phyloP scores from a whole-genome alignment of 108 stramenopile genomes.

The Discostella pseudostelligera region DNA sequence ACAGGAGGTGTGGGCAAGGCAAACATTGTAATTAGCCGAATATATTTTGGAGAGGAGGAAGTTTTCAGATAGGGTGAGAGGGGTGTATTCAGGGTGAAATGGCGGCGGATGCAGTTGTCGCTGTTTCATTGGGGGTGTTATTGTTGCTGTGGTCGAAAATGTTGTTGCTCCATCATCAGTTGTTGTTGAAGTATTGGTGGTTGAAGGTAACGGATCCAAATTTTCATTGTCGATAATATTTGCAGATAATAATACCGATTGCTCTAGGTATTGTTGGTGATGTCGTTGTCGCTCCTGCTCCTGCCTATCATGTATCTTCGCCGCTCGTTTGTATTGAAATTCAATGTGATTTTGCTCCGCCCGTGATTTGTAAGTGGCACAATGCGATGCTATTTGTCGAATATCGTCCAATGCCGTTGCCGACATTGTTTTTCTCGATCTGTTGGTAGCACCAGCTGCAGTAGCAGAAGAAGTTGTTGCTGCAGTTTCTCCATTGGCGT shows the following conservation, averaged over 20 bases:
- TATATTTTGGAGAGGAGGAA: constrained; percentile 16
- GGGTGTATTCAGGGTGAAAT: constrained; percentile 28
- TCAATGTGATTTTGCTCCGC: constrained; percentile 8
- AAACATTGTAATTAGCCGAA: constrained; percentile 24
- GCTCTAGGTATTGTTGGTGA: not conserved
- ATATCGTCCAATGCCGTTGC: constrained; percentile 16
- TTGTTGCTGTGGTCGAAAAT: not conserved
- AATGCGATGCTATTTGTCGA: constrained; percentile 11
- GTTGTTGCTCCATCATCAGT: no score
- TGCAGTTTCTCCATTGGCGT: not conserved
- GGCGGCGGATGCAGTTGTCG: constrained; percentile 1
- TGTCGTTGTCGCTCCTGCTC: not conserved
- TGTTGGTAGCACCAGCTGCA: not conserved
- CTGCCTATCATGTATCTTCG: not conserved
- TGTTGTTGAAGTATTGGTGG: not conserved
- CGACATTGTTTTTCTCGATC: not conserved
- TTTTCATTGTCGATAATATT: not conserved
- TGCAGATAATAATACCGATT: no score
- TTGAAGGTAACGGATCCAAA: not conserved
- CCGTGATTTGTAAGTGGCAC: constrained; percentile 24
- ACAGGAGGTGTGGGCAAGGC: constrained; percentile 21
- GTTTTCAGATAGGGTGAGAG: constrained; percentile 21
- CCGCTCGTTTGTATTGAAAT: constrained; percentile 25
- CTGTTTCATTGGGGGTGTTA: not conserved
- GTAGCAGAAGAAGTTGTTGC: not conserved